Evolutionary conservation across 805 yeast species (phyloP), one percentile per base, ranked within the genome.

Genomic region (Yamadazyma paraphyllophila): DNA sequence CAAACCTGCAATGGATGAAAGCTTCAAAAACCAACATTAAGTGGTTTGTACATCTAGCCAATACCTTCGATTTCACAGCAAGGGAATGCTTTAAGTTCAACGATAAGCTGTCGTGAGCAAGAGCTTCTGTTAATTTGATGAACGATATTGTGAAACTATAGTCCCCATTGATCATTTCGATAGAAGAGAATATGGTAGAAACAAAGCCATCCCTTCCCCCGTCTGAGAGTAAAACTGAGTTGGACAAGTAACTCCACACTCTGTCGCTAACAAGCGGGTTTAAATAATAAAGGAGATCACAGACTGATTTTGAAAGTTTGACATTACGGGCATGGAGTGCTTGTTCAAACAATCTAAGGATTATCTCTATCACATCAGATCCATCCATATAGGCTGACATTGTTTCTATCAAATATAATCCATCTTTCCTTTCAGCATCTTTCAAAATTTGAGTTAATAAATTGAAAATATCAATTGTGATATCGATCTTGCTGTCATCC

Each of bases 191-290:
- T 1, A 88, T 73, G 0, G 76, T 73, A 1, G 78, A 63, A 1
- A 82, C 80, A 39, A 80, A 64, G 0, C 94, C 91, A 36, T 86
- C 88, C 50, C 78, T 80, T 2, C 73, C 74, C 45, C 77, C 73
- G 40, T 74, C 73, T 11, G 84, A 82, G 1, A 89, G 67, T 25
- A 90, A 66, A 14, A 80, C 76, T 0, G 96, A 84, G 41, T 81
- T 80, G 16, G 80, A 76, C 11, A 92, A 62, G 56, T 84, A 84
- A 0, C 89, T 77, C 96, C 97, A 91, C 2, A 90, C 85, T 45
- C 88, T 71, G 48, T 77, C 74, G 0, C 95, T 80, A 33, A 73
- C 77, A 5, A 78, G 64, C 39, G 67, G 68, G 33, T 70, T 69
- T 33, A 78, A 68, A 13, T 75, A 68, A 1, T 73, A 63, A 26